Evolutionary conservation across 192 early-diverging fungal genomes (phyloP).

Genomic region (Rhizophagus clarus): DNA sequence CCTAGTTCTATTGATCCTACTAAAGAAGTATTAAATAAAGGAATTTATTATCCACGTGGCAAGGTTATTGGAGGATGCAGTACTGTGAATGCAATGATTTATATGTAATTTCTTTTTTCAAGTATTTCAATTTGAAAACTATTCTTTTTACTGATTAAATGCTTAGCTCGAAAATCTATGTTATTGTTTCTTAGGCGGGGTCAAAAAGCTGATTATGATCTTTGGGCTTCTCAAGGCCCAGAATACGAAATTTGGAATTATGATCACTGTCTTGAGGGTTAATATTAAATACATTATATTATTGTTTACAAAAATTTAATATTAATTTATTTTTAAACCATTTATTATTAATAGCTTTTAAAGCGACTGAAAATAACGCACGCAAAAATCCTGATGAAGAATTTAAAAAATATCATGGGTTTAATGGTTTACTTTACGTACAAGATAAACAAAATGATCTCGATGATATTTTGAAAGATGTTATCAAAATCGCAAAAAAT

Average conservation of each 20-base stretch:
- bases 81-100: constrained; percentile 1
- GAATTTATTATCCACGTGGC: neutral
- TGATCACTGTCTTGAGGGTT: constrained; percentile 8
- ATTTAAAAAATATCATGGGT: neutral
- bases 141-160: neutral
- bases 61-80: constrained; percentile 9
- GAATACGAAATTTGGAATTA: constrained; percentile 16
- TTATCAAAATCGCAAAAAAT: neutral
- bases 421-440: neutral
- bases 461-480: neutral
- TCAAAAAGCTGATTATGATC: neutral
- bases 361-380: neutral
- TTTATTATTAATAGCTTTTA: neutral
- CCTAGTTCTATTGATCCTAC: neutral
- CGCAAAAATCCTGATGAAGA: neutral
- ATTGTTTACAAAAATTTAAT: neutral
- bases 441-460: neutral
- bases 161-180: no score
- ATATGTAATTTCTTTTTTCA: neutral
- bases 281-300: neutral
- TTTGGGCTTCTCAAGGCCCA: constrained; percentile 1
- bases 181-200: neutral
- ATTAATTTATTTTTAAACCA: neutral
- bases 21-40: neutral
- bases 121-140: neutral